phyloP scores from a whole-genome alignment of 495 filamentous ascomycete species.

The Tetracladium setigerum region DNA sequence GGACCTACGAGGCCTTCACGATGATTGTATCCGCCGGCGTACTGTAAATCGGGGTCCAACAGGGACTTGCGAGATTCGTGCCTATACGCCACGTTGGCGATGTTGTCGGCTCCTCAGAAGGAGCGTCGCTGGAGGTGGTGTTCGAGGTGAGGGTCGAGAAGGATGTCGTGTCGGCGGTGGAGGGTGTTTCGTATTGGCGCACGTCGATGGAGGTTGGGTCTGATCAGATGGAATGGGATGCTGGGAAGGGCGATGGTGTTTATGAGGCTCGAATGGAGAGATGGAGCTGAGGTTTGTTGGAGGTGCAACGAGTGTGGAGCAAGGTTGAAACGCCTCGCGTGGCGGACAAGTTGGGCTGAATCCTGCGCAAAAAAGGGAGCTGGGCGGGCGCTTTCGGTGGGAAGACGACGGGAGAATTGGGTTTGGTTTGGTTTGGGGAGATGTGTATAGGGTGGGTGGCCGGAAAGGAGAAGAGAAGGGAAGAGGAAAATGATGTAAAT shows the following conservation, averaged over 20 bases:
- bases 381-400: constrained; percentile 9
- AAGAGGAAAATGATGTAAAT: background rate
- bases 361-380: background rate
- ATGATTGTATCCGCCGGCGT: constrained; percentile 42
- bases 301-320: constrained; percentile 19
- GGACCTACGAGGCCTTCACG: constrained; percentile 44
- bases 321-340: constrained; percentile 11
- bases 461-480: background rate
- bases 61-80: constrained; percentile 21
- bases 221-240: constrained; percentile 9
- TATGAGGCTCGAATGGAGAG: constrained; percentile 1
- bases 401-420: background rate
- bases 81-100: constrained; percentile 24
- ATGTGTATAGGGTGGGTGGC: too few relatives aligned
- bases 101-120: constrained; percentile 11
- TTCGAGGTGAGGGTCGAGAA: background rate
- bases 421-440: too few relatives aligned
- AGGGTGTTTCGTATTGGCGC: too few relatives aligned
- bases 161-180: background rate
- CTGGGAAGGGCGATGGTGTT: constrained; percentile 8
- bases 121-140: constrained; percentile 9
- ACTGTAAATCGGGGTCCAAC: constrained; percentile 30
- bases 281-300: background rate
- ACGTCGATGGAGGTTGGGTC: constrained; percentile 4
- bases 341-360: constrained; percentile 11